Evolutionary conservation across 441 rosid genomes (phyloP).

Genomic region (Hura crepitans): DNA sequence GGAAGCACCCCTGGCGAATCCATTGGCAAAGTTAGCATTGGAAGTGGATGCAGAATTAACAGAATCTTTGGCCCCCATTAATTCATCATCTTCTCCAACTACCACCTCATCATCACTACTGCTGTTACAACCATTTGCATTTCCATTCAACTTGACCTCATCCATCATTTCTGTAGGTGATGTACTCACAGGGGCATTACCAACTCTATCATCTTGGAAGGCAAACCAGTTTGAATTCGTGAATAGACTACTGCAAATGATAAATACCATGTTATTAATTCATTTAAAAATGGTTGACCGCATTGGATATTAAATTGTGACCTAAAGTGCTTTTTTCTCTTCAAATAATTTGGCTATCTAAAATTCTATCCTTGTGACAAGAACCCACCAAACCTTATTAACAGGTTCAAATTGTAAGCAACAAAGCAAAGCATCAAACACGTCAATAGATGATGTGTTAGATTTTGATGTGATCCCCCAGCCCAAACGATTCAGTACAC

Average conservation of each 20-base stretch:
- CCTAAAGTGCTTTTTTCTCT: background rate
- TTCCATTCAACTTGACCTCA: conserved; percentile 59
- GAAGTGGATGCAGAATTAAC: conserved; percentile 56
- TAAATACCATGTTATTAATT: background rate
- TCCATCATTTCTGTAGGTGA: conserved; percentile 63
- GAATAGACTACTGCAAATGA: conserved; percentile 64
- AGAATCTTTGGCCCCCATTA: conserved; percentile 53
- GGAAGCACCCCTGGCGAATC: conserved; percentile 30
- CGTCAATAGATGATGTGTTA: background rate
- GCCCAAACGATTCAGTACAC: background rate
- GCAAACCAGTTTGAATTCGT: conserved; percentile 98
- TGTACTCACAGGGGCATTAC: conserved; percentile 43
- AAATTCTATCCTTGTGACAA: background rate
- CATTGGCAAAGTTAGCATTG: conserved; percentile 31
- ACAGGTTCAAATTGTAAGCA: background rate
- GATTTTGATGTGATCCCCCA: background rate
- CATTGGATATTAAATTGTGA: background rate
- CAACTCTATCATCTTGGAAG: conserved; percentile 72
- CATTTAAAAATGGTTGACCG: background rate
- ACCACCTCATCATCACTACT: conserved; percentile 92
- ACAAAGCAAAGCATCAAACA: background rate
- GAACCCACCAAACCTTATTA: background rate
- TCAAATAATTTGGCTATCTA: background rate
- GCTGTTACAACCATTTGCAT: conserved; percentile 57
- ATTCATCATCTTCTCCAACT: conserved; percentile 82